Percentiles rank a stretch among this genome's conserved stretches.
Evolutionary conservation across 129 eudicot genomes (phyloP).

Genomic region (Pulicaria dysenterica): DNA sequence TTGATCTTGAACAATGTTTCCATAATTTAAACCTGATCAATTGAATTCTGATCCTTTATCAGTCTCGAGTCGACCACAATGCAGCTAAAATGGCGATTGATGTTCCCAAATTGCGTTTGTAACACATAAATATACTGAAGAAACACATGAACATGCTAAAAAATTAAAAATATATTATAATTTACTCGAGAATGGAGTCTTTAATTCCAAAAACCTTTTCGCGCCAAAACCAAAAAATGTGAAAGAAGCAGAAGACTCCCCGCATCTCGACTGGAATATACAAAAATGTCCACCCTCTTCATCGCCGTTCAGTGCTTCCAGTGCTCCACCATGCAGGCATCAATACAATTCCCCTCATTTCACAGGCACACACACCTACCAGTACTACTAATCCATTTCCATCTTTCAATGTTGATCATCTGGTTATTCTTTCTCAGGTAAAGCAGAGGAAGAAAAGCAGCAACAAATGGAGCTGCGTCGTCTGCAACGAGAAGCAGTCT

Average conservation of each 20-base stretch:
- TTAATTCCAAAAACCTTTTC: background rate
- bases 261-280: background rate
- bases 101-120: too few relatives aligned
- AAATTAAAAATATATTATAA: too few relatives aligned
- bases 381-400: background rate
- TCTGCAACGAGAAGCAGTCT: conserved; percentile 84
- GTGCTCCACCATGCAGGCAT: conserved; percentile 93
- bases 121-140: too few relatives aligned
- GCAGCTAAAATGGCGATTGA: too few relatives aligned
- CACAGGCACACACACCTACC: background rate
- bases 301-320: conserved; percentile 86
- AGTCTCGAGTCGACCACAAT: too few relatives aligned
- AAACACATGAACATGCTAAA: too few relatives aligned
- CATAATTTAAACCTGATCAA: too few relatives aligned
- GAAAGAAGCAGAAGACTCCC: too few relatives aligned
- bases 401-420: conserved; percentile 2
- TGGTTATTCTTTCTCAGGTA: conserved; percentile 50
- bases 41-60: too few relatives aligned
- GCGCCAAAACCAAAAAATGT: conserved; percentile 23
- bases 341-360: conserved; percentile 16
- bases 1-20: too few relatives aligned
- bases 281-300: conserved; percentile 55
- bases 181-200: too few relatives aligned
- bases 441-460: conserved; percentile 96
- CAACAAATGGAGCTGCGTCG: conserved; percentile 85